Conservation (phyloP, 2,329 filamentous ascomycete genomes). For the Aspergillus chevalieri region DNA sequence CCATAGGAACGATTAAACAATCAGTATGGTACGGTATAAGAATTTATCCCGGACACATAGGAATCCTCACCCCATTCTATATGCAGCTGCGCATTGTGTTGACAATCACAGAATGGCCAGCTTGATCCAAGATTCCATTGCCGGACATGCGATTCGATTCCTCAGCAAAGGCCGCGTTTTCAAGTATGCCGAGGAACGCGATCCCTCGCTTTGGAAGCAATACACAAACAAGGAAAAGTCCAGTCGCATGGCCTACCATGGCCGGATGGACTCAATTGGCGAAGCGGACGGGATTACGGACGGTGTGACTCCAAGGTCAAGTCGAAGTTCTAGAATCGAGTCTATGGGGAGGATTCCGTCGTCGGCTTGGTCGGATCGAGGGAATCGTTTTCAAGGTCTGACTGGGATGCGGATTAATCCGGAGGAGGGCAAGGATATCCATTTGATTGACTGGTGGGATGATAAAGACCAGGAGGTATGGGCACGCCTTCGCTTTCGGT, state of each 20-base stretch:
- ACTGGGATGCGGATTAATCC: constrained; percentile 43
- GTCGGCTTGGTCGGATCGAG: constrained; percentile 14
- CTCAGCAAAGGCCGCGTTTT: constrained; percentile 33
- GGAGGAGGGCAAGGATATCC: constrained; percentile 48
- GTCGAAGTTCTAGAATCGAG: neutral
- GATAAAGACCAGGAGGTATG: constrained; percentile 39
- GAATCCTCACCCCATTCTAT: no score
- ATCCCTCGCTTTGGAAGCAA: constrained; percentile 44
- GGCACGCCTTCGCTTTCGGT: neutral
- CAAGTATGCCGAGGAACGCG: constrained; percentile 42
- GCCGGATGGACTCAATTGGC: constrained; percentile 31
- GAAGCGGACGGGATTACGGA: constrained; percentile 21
- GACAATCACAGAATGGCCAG: constrained; percentile 23
- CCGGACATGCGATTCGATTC: constrained; percentile 38
- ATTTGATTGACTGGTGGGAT: constrained; percentile 48
- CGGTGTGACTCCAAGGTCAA: no score
- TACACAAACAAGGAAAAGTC: constrained; percentile 48
- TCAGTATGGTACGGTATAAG: no score
- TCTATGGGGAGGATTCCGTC: constrained; percentile 7
- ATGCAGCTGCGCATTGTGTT: no score
- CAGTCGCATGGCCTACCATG: constrained; percentile 38
- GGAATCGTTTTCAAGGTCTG: constrained; percentile 28
- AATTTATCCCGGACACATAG: neutral
- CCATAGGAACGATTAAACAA: no score
- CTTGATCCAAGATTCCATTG: constrained; percentile 40